Percentiles rank a stretch among this genome's conserved stretches.
Evolutionary conservation across 352 stramenopile species (phyloP).

Genomic region (Pythium aquatile): DNA sequence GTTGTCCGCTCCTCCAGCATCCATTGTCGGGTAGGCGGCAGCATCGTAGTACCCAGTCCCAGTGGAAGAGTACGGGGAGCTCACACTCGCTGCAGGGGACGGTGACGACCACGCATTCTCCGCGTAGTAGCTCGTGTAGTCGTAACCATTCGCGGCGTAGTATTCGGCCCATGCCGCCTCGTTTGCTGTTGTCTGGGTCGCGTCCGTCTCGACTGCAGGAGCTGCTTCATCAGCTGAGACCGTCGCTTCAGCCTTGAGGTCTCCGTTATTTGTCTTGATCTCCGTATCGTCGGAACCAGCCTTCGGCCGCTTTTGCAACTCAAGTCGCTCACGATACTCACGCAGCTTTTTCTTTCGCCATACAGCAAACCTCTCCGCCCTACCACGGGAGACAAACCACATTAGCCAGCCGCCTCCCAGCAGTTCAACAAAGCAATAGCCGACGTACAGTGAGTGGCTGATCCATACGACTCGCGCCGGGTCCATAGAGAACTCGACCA

Average conservation of each 20-base stretch:
- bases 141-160: constrained; percentile 8
- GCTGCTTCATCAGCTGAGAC: background rate
- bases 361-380: constrained; percentile 26
- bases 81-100: background rate
- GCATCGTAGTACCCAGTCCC: background rate
- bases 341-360: constrained; percentile 22
- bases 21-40: background rate
- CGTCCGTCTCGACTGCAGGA: background rate
- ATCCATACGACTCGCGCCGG: constrained; percentile 61
- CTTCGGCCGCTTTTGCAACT: background rate
- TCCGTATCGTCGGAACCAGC: background rate
- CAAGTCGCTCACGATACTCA: constrained; percentile 11
- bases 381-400: constrained; percentile 12
- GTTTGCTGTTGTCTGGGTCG: background rate
- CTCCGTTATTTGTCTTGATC: background rate
- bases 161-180: background rate
- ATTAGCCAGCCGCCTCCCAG: background rate
- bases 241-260: background rate
- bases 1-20: background rate
- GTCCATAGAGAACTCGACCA: constrained; percentile 72
- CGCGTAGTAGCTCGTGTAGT: constrained; percentile 14
- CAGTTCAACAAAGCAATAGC: background rate
- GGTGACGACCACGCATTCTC: constrained; percentile 7
- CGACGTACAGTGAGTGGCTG: constrained; percentile 59
- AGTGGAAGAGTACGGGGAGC: constrained; percentile 5